These are phyloP conservation scores for Epicoccum nigrum DNA, from an alignment of 2,329 filamentous ascomycete species.

Conservation along the genomic window DNA sequence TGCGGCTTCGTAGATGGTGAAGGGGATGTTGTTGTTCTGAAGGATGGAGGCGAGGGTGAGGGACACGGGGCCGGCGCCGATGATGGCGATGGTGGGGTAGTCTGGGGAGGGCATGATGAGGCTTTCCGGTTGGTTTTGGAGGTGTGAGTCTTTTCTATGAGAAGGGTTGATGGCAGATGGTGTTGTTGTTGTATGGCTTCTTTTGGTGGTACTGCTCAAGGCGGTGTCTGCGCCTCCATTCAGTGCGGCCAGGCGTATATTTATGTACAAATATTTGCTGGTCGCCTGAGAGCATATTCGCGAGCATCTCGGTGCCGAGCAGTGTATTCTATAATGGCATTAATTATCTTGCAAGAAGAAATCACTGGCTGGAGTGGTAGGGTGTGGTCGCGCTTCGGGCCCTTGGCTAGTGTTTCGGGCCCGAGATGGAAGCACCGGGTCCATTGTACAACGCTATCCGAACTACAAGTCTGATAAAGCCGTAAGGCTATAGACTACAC, in stretches of 20 bases:
- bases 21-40: constrained; percentile 53
- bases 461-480: no score
- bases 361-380: neutral
- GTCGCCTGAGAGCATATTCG: neutral
- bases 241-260: neutral
- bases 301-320: neutral
- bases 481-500: no score
- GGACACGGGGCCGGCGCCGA: constrained; percentile 52
- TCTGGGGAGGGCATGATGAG: neutral
- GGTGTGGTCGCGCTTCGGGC: neutral
- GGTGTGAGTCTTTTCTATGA: no score
- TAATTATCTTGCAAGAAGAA: neutral
- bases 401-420: neutral
- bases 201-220: neutral
- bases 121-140: neutral
- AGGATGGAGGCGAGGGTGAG: constrained; percentile 61
- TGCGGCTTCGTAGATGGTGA: constrained; percentile 55
- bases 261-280: neutral
- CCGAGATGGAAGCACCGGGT: neutral
- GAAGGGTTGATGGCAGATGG: no score
- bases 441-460: neutral
- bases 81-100: constrained; percentile 42
- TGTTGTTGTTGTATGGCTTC: neutral
- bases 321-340: no score
- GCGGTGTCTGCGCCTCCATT: neutral